Conservation (phyloP, 495 filamentous ascomycete species). For the Margaritispora aquatica region DNA sequence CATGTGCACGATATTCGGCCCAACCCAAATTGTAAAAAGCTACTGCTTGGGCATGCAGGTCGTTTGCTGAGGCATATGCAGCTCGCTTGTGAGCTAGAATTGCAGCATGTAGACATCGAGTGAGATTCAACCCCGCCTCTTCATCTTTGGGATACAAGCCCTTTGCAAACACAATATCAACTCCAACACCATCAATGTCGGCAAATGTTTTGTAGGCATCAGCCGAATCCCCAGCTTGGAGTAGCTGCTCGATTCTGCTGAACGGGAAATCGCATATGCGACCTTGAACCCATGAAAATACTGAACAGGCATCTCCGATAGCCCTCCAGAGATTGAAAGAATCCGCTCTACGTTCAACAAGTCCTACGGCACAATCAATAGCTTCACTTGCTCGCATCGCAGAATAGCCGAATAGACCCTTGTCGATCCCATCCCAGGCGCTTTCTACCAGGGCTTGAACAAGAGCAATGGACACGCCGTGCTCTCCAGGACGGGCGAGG, state of each 20-base stretch:
- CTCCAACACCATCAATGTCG: conserved; percentile 66
- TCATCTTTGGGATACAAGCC: conserved; percentile 38
- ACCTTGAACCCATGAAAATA: conserved; percentile 73
- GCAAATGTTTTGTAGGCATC: conserved; percentile 54
- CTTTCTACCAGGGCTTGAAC: conserved; percentile 81
- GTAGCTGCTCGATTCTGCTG: conserved; percentile 44
- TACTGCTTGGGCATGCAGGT: conserved; percentile 87
- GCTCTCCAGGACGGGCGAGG: conserved; percentile 57
- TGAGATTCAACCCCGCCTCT: conserved; percentile 38
- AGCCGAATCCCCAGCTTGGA: conserved; percentile 44
- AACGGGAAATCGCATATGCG: conserved; percentile 52
- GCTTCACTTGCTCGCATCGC: conserved; percentile 57
- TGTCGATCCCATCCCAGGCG: conserved; percentile 68
- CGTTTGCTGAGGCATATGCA: conserved; percentile 63
- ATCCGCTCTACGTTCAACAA: conserved; percentile 46
- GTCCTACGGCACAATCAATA: conserved; percentile 44
- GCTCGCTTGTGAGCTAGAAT: conserved; percentile 86
- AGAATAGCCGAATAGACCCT: conserved; percentile 77
- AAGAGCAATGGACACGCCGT: conserved; percentile 79
- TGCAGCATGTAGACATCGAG: conserved; percentile 51
- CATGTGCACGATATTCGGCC: conserved; percentile 79
- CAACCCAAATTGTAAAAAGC: conserved; percentile 96
- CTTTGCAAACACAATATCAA: conserved; percentile 36
- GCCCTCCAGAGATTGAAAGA: conserved; percentile 96
- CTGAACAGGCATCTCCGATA: conserved; percentile 78